A percentile compares a stretch with the other conserved stretches of the same genome.
Conservation (phyloP, 2,329 filamentous ascomycete genomes). For the Alternaria atra region DNA sequence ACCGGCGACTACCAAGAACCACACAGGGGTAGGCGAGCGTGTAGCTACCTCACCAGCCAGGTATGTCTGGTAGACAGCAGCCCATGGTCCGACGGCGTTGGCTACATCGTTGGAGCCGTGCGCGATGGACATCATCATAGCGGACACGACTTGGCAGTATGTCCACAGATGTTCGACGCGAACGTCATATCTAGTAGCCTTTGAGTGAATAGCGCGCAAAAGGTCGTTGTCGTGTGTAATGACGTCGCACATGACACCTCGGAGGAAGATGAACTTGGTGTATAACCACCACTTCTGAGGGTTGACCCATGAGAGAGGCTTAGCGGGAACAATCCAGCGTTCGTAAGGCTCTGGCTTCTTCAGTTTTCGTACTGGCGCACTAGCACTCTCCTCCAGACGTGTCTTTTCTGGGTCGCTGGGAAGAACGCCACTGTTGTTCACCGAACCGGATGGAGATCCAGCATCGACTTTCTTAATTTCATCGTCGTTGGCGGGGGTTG, state of each 20-base stretch:
- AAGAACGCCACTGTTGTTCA: neutral
- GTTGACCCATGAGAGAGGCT: slow-evolving; percentile 41
- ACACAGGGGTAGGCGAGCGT: slow-evolving; percentile 64
- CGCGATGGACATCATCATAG: slow-evolving; percentile 76
- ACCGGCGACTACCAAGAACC: slow-evolving; percentile 67
- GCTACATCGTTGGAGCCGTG: slow-evolving; percentile 74
- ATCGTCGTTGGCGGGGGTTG: slow-evolving; percentile 14
- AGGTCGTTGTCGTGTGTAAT: slow-evolving; percentile 52
- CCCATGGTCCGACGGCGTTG: slow-evolving; percentile 64
- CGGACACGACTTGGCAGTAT: slow-evolving; percentile 57
- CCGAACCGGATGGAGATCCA: slow-evolving; percentile 6
- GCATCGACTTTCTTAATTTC: slow-evolving; percentile 11
- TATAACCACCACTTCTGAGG: slow-evolving; percentile 50
- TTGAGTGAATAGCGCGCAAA: slow-evolving; percentile 53
- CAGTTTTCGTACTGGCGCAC: slow-evolving; percentile 28
- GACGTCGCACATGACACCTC: slow-evolving; percentile 55
- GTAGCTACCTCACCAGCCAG: slow-evolving; percentile 56
- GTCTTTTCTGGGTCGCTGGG: slow-evolving; percentile 17
- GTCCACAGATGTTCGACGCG: slow-evolving; percentile 60
- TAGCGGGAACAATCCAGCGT: slow-evolving; percentile 48
- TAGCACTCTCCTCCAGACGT: slow-evolving; percentile 10
- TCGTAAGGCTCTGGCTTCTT: slow-evolving; percentile 43
- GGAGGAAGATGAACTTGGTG: slow-evolving; percentile 56
- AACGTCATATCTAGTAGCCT: slow-evolving; percentile 57
- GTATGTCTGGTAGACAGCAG: slow-evolving; percentile 71